These are phyloP conservation scores for Diplodia sapinea DNA, from an alignment of 2,329 filamentous ascomycete genomes.

Conservation along the genomic window DNA sequence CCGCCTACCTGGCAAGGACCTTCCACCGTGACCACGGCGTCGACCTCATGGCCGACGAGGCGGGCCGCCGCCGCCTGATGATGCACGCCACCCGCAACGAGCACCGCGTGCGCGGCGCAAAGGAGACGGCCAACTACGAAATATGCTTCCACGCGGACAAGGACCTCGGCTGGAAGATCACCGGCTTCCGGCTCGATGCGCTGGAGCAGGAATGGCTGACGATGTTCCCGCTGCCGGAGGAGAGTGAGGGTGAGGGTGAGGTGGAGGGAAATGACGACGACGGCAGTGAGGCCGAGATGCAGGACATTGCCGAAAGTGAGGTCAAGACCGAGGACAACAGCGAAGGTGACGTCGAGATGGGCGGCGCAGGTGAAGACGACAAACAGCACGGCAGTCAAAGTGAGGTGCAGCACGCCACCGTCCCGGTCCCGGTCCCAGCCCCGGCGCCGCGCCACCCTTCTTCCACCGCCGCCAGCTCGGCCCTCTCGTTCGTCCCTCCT, in stretches of 20 bases:
- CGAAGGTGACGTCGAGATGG: no score
- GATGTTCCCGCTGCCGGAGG: not conserved
- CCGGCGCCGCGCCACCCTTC: not conserved
- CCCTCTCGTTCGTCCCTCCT: not conserved
- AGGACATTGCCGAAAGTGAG: not conserved
- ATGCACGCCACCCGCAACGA: not conserved
- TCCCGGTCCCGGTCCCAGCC: not conserved
- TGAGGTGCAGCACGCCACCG: not conserved
- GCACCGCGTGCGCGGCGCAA: not conserved
- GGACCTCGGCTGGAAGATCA: not conserved
- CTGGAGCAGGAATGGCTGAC: not conserved
- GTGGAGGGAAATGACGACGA: not conserved
- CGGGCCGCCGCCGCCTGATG: not conserved
- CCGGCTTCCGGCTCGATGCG: not conserved
- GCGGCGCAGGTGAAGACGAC: not conserved
- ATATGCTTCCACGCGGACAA: not conserved
- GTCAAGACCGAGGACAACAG: not conserved
- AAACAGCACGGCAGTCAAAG: no score
- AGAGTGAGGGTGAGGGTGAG: not conserved
- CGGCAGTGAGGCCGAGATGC: not conserved
- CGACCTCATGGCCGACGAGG: not conserved
- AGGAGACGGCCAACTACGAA: not conserved
- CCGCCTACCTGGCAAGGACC: not conserved
- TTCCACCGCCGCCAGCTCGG: not conserved
- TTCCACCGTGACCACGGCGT: not conserved